Conservation (phyloP, 2,329 filamentous ascomycete genomes). For the Xylariaceae sp. region DNA sequence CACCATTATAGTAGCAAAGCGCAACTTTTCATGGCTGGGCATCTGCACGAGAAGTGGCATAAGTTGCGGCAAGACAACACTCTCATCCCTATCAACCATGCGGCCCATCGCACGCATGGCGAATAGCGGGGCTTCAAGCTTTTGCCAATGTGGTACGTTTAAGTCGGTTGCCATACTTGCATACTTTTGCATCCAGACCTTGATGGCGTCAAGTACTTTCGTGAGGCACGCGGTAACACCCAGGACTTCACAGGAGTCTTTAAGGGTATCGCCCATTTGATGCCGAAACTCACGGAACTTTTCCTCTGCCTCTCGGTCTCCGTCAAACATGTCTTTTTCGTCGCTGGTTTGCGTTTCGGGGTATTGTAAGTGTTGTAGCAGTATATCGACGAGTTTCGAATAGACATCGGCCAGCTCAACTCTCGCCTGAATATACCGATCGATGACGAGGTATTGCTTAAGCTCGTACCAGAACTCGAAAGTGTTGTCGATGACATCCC, state of each 20-base stretch:
- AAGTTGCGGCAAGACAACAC: constrained; percentile 79
- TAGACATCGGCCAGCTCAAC: constrained; percentile 75
- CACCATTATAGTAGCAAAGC: constrained; percentile 97
- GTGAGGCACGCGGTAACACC: constrained; percentile 85
- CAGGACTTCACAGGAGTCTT: constrained; percentile 95
- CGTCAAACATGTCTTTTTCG: constrained; percentile 84
- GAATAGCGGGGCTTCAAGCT: constrained; percentile 91
- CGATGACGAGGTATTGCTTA: constrained; percentile 90
- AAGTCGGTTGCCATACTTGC: constrained; percentile 68
- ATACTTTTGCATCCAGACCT: constrained; percentile 82
- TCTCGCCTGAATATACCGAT: constrained; percentile 80
- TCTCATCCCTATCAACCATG: constrained; percentile 90
- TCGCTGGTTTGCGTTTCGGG: constrained; percentile 70
- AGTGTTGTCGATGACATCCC: constrained; percentile 87
- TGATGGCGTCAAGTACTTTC: constrained; percentile 83
- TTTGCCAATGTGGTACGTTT: constrained; percentile 89
- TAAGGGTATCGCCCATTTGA: constrained; percentile 94
- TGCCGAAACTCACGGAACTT: constrained; percentile 96
- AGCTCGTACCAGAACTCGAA: constrained; percentile 99
- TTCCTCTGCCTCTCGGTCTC: constrained; percentile 91
- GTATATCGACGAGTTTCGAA: constrained; percentile 84
- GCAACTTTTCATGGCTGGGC: constrained; percentile 93
- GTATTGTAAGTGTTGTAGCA: constrained; percentile 86
- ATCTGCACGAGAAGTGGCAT: constrained; percentile 94
- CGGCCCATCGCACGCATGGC: constrained; percentile 93